Conservation (phyloP, 768 basidiomycete genomes). For the Bullera alba region DNA sequence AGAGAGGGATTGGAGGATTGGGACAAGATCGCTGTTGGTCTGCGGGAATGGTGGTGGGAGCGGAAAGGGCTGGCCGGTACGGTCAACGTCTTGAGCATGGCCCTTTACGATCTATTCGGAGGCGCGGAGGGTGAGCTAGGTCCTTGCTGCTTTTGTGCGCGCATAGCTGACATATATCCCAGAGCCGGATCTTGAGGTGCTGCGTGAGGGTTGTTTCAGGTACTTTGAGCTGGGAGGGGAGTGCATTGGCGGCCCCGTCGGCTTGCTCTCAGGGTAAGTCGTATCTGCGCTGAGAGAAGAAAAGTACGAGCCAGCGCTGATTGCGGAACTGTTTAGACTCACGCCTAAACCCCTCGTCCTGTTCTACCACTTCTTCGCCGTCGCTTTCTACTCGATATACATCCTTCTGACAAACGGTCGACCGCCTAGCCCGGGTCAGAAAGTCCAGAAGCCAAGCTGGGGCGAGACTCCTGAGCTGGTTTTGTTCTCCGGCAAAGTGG, state of each 20-base stretch:
- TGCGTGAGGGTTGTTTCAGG: slow-evolving; percentile 76
- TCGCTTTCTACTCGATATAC: slow-evolving; percentile 92
- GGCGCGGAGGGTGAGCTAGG: slow-evolving; percentile 75
- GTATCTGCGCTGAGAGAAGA: neutral
- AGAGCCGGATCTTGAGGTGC: slow-evolving; percentile 49
- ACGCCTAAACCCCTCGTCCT: slow-evolving; percentile 72
- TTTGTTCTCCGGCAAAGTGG: slow-evolving; percentile 53
- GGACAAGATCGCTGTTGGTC: slow-evolving; percentile 46
- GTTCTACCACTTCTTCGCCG: slow-evolving; percentile 85
- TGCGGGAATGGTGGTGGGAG: slow-evolving; percentile 76
- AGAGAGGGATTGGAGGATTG: slow-evolving; percentile 46
- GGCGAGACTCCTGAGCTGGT: slow-evolving; percentile 61
- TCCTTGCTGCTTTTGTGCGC: slow-evolving; percentile 2
- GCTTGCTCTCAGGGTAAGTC: slow-evolving; percentile 77
- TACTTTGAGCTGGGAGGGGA: slow-evolving; percentile 93
- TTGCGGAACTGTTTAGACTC: slow-evolving; percentile 52
- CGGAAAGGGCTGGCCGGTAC: slow-evolving; percentile 77
- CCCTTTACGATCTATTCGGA: slow-evolving; percentile 81
- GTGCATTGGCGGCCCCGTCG: slow-evolving; percentile 79
- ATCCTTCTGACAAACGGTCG: slow-evolving; percentile 67
- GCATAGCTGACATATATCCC: slow-evolving; percentile 51
- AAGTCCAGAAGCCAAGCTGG: slow-evolving; percentile 9
- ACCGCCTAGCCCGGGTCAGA: slow-evolving; percentile 12
- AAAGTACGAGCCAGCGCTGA: neutral
- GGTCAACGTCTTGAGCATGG: slow-evolving; percentile 86